These are phyloP conservation scores for Catunica adiposa DNA, from an alignment of 2,329 filamentous ascomycete species.

Conservation along the genomic window DNA sequence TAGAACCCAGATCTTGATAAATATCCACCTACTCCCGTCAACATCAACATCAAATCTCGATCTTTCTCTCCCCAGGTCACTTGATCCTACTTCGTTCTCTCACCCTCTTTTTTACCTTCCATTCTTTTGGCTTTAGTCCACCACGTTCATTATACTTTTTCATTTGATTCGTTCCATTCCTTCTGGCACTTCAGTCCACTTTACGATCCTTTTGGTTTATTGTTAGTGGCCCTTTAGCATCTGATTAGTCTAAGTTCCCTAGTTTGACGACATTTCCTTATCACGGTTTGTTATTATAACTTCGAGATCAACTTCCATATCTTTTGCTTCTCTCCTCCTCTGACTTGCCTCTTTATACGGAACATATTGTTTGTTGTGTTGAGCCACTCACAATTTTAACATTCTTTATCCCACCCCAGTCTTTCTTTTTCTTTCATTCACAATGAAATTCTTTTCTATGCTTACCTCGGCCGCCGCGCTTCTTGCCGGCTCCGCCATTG, in stretches of 20 bases:
- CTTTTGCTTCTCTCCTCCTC: neutral
- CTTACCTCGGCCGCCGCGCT: slow-evolving; percentile 1
- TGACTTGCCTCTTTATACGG: neutral
- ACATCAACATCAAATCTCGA: neutral
- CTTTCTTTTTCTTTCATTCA: neutral
- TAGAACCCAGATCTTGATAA: neutral
- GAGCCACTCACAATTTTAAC: neutral
- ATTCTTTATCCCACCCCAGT: neutral
- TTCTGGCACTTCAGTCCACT: neutral
- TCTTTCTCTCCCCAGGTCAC: slow-evolving; percentile 3
- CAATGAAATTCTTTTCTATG: slow-evolving; percentile 1
- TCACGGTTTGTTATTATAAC: neutral
- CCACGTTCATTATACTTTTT: neutral
- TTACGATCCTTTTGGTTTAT: neutral
- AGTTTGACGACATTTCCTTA: neutral
- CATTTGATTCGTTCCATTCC: neutral
- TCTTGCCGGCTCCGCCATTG: slow-evolving; percentile 5
- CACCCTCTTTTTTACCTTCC: neutral
- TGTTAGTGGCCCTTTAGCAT: neutral
- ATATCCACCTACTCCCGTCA: neutral
- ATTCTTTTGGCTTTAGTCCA: neutral
- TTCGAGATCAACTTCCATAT: neutral
- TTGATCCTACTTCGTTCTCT: slow-evolving; percentile 1
- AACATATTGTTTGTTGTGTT: neutral
- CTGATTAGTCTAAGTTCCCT: neutral